Evolutionary conservation across 1,139 yeast species (phyloP).

Genomic region (Yamadazyma blattariae): DNA sequence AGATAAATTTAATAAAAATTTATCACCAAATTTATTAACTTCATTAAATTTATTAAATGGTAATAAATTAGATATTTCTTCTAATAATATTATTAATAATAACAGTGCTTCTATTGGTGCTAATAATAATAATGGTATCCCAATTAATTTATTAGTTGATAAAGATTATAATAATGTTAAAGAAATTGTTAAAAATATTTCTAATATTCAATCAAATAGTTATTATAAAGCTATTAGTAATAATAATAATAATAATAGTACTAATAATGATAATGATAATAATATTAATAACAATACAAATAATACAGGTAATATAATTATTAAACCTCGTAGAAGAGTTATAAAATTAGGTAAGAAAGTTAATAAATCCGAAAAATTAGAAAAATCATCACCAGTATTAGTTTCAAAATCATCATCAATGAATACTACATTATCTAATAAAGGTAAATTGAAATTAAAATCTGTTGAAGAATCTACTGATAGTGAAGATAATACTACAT

Average conservation of each 20-base stretch:
- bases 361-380: constrained; percentile 1
- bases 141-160: constrained; percentile 32
- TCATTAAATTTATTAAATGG: constrained; percentile 26
- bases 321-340: constrained; percentile 48
- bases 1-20: constrained; percentile 37
- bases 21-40: constrained; percentile 37
- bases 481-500: constrained; percentile 11
- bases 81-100: no score
- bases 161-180: constrained; percentile 31
- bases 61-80: neutral
- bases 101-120: no score
- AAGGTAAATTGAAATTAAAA: neutral
- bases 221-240: constrained; percentile 31
- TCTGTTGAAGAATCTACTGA: constrained; percentile 3
- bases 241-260: constrained; percentile 13
- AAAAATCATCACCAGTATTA: constrained; percentile 4
- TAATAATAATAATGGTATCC: constrained; percentile 30
- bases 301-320: constrained; percentile 7
- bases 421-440: constrained; percentile 2
- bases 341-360: constrained; percentile 32
- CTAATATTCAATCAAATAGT: constrained; percentile 45
- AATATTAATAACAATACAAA: constrained; percentile 23
- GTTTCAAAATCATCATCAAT: constrained; percentile 7
- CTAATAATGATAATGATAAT: constrained; percentile 31
- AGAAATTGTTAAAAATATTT: constrained; percentile 42